phyloP scores from a whole-genome alignment of 2,329 filamentous ascomycete species.

The Trichoderma gracile region DNA sequence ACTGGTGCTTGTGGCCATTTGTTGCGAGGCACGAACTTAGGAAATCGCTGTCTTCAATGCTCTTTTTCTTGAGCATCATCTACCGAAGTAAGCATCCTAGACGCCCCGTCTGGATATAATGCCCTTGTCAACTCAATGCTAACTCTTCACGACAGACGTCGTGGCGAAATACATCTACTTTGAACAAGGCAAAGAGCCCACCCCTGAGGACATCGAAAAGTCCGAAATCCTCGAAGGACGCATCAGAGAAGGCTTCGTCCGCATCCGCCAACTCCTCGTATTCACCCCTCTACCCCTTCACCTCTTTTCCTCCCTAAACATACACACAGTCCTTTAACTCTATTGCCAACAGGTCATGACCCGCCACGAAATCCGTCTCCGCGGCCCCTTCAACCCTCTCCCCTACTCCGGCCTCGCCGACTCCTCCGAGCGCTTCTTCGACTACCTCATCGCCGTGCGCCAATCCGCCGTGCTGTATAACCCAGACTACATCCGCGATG shows the following conservation, averaged over 20 bases:
- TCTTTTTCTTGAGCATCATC: constrained; percentile 59
- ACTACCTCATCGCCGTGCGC: constrained; percentile 58
- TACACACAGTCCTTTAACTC: background rate
- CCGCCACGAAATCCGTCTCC: constrained; percentile 59
- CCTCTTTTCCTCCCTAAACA: too few species aligned
- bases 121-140: background rate
- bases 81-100: constrained; percentile 47
- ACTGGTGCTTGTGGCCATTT: constrained; percentile 63
- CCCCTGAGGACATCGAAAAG: constrained; percentile 49
- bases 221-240: constrained; percentile 61
- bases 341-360: constrained; percentile 47
- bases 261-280: constrained; percentile 57
- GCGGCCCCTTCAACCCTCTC: constrained; percentile 57
- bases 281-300: background rate
- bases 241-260: constrained; percentile 60
- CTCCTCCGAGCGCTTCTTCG: constrained; percentile 59
- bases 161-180: constrained; percentile 62
- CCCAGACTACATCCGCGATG: constrained; percentile 52
- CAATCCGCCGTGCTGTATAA: constrained; percentile 61
- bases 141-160: constrained; percentile 41
- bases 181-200: constrained; percentile 54
- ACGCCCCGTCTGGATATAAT: constrained; percentile 21
- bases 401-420: constrained; percentile 59
- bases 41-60: constrained; percentile 56
- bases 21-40: constrained; percentile 60